A percentile compares a stretch with the other conserved stretches of the same genome.
Evolutionary conservation across 495 filamentous ascomycete species (phyloP).

Genomic region (Xylaria sp.): DNA sequence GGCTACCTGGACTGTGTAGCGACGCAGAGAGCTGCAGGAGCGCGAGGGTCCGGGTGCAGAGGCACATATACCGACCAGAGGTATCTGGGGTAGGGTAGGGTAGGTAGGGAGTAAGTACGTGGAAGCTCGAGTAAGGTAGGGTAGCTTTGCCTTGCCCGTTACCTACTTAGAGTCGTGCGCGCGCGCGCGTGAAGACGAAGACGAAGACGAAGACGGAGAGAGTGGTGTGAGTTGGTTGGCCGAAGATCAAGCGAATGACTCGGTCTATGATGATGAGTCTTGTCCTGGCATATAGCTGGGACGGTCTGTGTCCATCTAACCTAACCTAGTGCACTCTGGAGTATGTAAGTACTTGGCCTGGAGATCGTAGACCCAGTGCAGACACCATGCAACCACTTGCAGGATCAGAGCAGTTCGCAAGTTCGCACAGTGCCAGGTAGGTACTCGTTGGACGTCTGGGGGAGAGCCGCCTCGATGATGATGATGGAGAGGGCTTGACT

Average conservation of each 20-base stretch:
- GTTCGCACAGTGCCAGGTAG: constrained; percentile 3
- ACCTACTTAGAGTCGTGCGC: background rate
- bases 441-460: background rate
- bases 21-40: constrained; percentile 4
- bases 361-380: too few relatives aligned
- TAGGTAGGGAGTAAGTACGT: too few relatives aligned
- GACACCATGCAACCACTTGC: background rate
- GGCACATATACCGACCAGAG: constrained; percentile 17
- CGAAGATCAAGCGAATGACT: constrained; percentile 47
- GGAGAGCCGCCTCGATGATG: background rate
- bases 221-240: constrained; percentile 28
- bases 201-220: background rate
- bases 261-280: constrained; percentile 30
- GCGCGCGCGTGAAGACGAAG: background rate
- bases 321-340: background rate
- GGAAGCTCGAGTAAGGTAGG: constrained; percentile 10
- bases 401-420: background rate
- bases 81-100: background rate
- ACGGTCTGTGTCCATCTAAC: background rate
- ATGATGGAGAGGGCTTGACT: background rate
- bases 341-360: background rate
- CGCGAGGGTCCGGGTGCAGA: constrained; percentile 3
- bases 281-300: constrained; percentile 8
- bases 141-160: constrained; percentile 18
- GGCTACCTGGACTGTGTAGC: background rate